Evolutionary conservation across 306 rosid species (phyloP).

Genomic region (Malus orientalis): DNA sequence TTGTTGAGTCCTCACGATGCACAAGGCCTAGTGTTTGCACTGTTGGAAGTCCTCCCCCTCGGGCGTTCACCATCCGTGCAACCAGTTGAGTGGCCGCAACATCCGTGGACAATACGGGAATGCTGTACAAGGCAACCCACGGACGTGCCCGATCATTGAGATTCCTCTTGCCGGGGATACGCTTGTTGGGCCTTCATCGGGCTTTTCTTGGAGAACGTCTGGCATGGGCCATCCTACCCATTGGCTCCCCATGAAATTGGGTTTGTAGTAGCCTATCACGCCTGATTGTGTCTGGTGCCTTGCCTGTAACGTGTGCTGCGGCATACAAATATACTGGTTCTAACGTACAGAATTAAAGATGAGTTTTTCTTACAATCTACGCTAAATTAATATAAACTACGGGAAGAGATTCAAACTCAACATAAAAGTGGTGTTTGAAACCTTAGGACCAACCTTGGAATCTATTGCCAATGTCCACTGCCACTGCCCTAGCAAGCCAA

Average conservation of each 20-base stretch:
- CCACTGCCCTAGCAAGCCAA: slow-evolving; percentile 72
- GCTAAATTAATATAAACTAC: too few species aligned
- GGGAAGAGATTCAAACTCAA: not conserved
- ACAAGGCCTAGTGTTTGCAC: slow-evolving; percentile 59
- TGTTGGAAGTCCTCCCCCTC: slow-evolving; percentile 84
- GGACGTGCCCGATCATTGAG: slow-evolving; percentile 66
- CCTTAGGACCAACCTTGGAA: slow-evolving; percentile 47
- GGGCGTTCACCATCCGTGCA: slow-evolving; percentile 69
- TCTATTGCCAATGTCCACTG: slow-evolving; percentile 51
- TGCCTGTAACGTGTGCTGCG: slow-evolving; percentile 83
- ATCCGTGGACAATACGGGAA: slow-evolving; percentile 55
- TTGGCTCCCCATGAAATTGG: slow-evolving; percentile 63
- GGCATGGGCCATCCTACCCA: slow-evolving; percentile 86
- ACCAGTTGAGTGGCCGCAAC: slow-evolving; percentile 41
- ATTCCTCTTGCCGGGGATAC: slow-evolving; percentile 53
- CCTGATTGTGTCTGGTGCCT: slow-evolving; percentile 60
- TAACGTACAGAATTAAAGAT: not conserved
- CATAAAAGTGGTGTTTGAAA: not conserved
- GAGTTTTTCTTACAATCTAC: too few species aligned
- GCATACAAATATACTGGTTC: not conserved
- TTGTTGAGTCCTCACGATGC: slow-evolving; percentile 56
- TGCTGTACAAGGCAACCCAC: slow-evolving; percentile 58
- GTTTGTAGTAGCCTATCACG: slow-evolving; percentile 54
- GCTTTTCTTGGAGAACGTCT: slow-evolving; percentile 42
- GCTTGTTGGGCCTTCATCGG: slow-evolving; percentile 52